Base-by-base conservation (phyloP, 208 protist species). In the Leptomonas seymouri region DNA sequence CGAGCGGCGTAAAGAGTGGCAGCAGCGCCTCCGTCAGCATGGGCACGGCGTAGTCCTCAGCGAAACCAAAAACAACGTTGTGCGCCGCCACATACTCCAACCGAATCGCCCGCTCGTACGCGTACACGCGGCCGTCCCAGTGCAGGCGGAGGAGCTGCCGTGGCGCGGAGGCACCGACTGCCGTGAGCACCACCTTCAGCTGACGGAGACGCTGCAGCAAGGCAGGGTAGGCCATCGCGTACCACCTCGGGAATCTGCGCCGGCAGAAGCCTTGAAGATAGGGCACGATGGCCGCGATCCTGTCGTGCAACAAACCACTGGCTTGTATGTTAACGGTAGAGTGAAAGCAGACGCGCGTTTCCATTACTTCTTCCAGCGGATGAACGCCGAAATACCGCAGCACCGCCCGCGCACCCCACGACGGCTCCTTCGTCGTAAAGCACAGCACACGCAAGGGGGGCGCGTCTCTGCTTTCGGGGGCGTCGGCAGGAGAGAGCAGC, bases 1-100 rank as follows among this genome's bases (percentile, higher is more conserved):
- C 30, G 12, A 66, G 3, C 2, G 75, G 75, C 18, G 85, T 59
- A 54, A 93, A 93, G 16, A 96, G 44, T 28, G 63, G 58, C 56
- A 75, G 49, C 62, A 80, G 67, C 3, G 71, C 81, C 7, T 85
- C 78, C 6, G 88, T 71, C 25, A 81, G 61, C 66, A 90, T 69
- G 44, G 44, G 65, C 8, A 80, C 55, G 5, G 81, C 69, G 54
- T 82, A 83, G 46, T 74, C 64, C 49, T 78, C 86, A 18, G 80
- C 71, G 1, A 48, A 74, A 27, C 85, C 86, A 71, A 94, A 96
- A 14, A 96, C 25, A 18, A 82, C 81, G 76, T 92, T 84, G 69
- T 92, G 86, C 46, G 74, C 75, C n/a, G 61, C 65, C 5, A 95
- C 74, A 72, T 95, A 95, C 49, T 64, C 48, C 6, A 86, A 76